Percentiles rank a stretch among this genome's conserved stretches.
Evolutionary conservation across 1,284 basidiomycete species (phyloP).

Genomic region (Trichosporon coremiiforme): DNA sequence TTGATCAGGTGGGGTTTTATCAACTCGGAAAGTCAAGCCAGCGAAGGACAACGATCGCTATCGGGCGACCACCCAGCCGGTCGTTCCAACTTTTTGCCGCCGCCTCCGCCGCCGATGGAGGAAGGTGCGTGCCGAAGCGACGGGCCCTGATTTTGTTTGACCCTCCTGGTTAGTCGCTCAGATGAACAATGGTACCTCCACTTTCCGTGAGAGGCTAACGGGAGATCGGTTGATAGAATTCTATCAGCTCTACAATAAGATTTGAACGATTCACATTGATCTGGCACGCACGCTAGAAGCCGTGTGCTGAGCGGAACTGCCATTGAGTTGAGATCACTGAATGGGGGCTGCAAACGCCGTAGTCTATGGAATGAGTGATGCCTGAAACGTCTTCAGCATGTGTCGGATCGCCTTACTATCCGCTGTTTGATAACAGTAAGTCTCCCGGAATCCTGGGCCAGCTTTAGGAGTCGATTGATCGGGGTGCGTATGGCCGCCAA

Average conservation of each 20-base stretch:
- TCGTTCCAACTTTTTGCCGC: constrained; percentile 16
- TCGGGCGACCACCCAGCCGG: neutral
- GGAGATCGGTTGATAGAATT: neutral
- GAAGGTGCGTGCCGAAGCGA: neutral
- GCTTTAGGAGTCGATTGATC: neutral
- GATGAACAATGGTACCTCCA: neutral
- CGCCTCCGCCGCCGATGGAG: constrained; percentile 4
- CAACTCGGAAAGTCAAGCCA: constrained; percentile 3
- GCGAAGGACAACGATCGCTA: neutral
- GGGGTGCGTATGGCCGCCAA: neutral
- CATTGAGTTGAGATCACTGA: neutral
- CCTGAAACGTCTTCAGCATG: neutral
- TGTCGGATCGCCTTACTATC: no score
- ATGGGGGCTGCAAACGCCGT: neutral
- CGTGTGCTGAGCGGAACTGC: neutral
- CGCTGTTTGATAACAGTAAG: no score
- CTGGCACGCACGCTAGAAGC: neutral
- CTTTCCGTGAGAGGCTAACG: neutral
- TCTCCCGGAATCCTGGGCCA: no score
- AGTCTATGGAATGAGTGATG: neutral
- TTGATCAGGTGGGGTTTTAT: neutral
- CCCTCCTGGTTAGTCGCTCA: constrained; percentile 4
- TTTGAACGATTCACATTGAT: neutral
- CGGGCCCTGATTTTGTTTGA: neutral
- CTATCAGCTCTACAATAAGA: neutral